Percentiles rank a stretch among this genome's conserved stretches.
These are phyloP conservation scores for Curvularia hawaiiensis DNA, from an alignment of 2,329 filamentous ascomycete species.

Conservation along the genomic window DNA sequence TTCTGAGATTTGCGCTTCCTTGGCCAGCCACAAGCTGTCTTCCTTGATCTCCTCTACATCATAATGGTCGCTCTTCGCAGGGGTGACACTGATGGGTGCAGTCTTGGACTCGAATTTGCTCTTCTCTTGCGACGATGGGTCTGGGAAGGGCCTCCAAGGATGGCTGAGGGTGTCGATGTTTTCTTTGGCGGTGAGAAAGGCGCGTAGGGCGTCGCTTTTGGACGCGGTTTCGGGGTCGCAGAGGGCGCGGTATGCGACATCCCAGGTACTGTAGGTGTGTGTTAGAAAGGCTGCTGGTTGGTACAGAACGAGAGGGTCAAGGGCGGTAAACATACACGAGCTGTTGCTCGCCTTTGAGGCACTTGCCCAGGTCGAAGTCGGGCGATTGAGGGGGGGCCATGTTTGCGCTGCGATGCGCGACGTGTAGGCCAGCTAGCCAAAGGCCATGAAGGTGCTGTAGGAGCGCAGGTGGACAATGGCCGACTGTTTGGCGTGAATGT, in stretches of 20 bases:
- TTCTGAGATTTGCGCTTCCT: slow-evolving; percentile 77
- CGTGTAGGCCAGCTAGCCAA: slow-evolving; percentile 31
- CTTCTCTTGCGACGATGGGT: slow-evolving; percentile 67
- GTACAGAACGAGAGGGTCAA: background rate
- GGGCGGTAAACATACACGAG: slow-evolving; percentile 69
- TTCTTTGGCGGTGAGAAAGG: slow-evolving; percentile 73
- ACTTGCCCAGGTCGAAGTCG: slow-evolving; percentile 80
- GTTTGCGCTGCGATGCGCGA: slow-evolving; percentile 45
- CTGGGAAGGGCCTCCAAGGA: slow-evolving; percentile 70
- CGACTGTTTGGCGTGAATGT: slow-evolving; percentile 32
- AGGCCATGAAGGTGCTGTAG: slow-evolving; percentile 38
- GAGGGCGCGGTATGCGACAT: slow-evolving; percentile 60
- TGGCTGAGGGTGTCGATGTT: slow-evolving; percentile 71
- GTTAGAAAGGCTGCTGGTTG: slow-evolving; percentile 24
- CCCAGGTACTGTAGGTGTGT: slow-evolving; percentile 65
- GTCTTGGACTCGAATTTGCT: slow-evolving; percentile 81
- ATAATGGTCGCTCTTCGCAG: slow-evolving; percentile 68
- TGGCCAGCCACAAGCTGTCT: slow-evolving; percentile 85
- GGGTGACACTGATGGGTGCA: slow-evolving; percentile 81
- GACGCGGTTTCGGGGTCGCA: slow-evolving; percentile 54
- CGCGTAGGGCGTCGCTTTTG: slow-evolving; percentile 54
- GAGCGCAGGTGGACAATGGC: slow-evolving; percentile 22
- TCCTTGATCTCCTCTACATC: slow-evolving; percentile 81
- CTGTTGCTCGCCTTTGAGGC: slow-evolving; percentile 78
- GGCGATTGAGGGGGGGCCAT: slow-evolving; percentile 43